Conservation (phyloP, 768 basidiomycete species). For the Coprinellus micaceus region DNA sequence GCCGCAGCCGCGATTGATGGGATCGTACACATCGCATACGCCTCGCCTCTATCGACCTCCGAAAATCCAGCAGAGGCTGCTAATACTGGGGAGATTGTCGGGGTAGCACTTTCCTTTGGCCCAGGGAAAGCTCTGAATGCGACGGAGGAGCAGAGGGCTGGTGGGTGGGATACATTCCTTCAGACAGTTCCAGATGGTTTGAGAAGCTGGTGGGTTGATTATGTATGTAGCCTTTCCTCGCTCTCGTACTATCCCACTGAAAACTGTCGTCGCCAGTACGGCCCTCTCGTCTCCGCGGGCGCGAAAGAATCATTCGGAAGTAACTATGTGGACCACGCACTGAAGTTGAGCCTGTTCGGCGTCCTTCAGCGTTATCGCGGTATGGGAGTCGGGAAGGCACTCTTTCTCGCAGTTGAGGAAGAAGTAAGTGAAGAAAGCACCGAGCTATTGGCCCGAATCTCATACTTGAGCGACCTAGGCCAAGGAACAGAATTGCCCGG, state of each 20-base stretch:
- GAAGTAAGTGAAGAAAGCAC: slow-evolving; percentile 21
- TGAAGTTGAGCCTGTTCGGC: slow-evolving; percentile 28
- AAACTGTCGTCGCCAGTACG: slow-evolving; percentile 15
- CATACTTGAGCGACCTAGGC: slow-evolving; percentile 14
- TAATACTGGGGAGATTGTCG: slow-evolving; percentile 20
- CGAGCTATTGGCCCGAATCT: slow-evolving; percentile 4
- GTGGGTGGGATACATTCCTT: slow-evolving; percentile 25
- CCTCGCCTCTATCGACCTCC: slow-evolving; percentile 17
- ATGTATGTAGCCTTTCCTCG: slow-evolving; percentile 16
- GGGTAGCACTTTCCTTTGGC: slow-evolving; percentile 28
- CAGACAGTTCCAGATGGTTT: slow-evolving; percentile 12
- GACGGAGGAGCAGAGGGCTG: slow-evolving; percentile 25
- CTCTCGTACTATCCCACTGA: background rate
- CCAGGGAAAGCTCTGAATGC: slow-evolving; percentile 23
- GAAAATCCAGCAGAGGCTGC: background rate
- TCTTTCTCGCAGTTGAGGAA: too few species aligned
- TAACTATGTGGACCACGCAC: slow-evolving; percentile 14
- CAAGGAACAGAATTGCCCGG: slow-evolving; percentile 12
- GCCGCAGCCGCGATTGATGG: slow-evolving; percentile 23
- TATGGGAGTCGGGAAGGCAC: slow-evolving; percentile 26
- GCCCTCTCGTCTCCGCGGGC: slow-evolving; percentile 17
- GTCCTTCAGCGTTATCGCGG: slow-evolving; percentile 25
- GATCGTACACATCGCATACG: slow-evolving; percentile 19
- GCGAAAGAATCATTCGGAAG: slow-evolving; percentile 17
- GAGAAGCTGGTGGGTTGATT: slow-evolving; percentile 27